Evolutionary conservation across 2,329 filamentous ascomycete genomes (phyloP).

Genomic region (Davidsoniella australis): DNA sequence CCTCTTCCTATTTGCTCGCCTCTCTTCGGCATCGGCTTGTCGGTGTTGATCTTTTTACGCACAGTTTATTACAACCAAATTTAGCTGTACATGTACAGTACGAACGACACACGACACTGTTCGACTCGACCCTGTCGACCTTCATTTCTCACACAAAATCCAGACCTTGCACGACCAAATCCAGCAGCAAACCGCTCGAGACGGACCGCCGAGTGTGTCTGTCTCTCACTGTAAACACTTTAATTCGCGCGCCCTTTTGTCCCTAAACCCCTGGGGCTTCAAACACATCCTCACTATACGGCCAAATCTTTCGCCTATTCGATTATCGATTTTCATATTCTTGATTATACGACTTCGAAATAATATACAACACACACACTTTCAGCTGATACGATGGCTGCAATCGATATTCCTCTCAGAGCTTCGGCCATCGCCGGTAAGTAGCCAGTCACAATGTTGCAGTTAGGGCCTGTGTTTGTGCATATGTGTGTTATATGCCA

Average conservation of each 20-base stretch:
- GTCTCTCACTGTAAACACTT: background rate
- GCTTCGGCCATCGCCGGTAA: constrained; percentile 2
- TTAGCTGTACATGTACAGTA: too few relatives aligned
- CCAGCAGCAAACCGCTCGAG: background rate
- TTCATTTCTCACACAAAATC: background rate
- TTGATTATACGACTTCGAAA: background rate
- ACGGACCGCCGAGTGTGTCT: background rate
- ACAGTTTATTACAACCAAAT: background rate
- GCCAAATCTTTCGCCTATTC: background rate
- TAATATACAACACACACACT: too few relatives aligned
- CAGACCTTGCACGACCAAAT: too few relatives aligned
- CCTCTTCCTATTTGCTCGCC: background rate
- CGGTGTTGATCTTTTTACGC: background rate
- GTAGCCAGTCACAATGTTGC: background rate
- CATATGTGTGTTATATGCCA: background rate
- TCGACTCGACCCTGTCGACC: constrained; percentile 2
- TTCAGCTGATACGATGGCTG: constrained; percentile 1
- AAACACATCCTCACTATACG: background rate
- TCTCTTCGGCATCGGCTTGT: background rate
- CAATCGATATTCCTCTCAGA: constrained; percentile 2
- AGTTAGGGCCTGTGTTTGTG: background rate
- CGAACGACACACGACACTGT: background rate
- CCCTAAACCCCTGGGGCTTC: background rate
- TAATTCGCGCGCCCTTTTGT: background rate
- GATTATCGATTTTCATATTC: background rate